phyloP scores from a whole-genome alignment of 345 rosid genomes.

The Heritiera fomes region DNA sequence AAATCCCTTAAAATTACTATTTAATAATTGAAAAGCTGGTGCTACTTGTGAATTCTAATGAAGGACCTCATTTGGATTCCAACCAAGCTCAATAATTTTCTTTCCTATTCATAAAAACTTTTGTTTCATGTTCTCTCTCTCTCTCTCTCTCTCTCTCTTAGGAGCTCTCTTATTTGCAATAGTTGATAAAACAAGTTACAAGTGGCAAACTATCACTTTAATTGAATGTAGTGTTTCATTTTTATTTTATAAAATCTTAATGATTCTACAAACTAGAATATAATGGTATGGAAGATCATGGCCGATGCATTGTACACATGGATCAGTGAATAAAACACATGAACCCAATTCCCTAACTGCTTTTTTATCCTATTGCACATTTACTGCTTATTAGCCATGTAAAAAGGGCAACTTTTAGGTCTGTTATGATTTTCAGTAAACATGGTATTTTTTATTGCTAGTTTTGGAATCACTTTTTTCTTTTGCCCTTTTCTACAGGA shows the following conservation, averaged over 20 bases:
- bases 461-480: not conserved
- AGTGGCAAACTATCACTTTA: no score
- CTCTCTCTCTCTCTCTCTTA: not conserved
- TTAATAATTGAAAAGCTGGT: not conserved
- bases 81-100: not conserved
- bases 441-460: not conserved
- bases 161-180: not conserved
- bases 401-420: not conserved
- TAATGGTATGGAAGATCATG: not conserved
- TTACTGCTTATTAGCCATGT: not conserved
- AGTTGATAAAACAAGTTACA: not conserved
- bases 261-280: not conserved
- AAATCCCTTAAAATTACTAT: not conserved
- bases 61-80: not conserved
- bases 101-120: not conserved
- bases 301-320: not conserved
- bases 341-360: not conserved
- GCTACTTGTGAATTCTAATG: not conserved
- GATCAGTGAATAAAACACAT: not conserved
- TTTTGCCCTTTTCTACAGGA: conserved; percentile 9
- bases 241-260: not conserved
- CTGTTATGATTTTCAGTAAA: not conserved
- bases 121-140: not conserved
- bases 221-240: not conserved
- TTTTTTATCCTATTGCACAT: not conserved